phyloP scores from a whole-genome alignment of 768 basidiomycete genomes.

The Naganishia vishniacii region DNA sequence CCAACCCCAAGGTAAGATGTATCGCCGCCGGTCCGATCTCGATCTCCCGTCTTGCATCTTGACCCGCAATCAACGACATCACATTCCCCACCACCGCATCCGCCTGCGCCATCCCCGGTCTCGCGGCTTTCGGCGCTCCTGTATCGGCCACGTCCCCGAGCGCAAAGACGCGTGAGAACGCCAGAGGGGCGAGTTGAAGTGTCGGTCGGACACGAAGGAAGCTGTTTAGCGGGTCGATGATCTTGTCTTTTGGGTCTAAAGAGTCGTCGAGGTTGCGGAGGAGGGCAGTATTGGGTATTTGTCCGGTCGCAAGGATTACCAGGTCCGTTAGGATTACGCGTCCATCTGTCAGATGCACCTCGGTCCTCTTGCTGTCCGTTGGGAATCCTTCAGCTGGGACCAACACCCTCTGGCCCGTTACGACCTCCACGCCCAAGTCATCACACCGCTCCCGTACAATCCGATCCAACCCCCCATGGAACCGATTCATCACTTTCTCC shows the following conservation, averaged over 20 bases:
- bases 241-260: background rate
- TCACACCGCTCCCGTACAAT: slow-evolving; percentile 32
- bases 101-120: slow-evolving; percentile 21
- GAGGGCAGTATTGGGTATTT: slow-evolving; percentile 26
- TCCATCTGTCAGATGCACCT: slow-evolving; percentile 31
- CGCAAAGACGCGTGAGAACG: slow-evolving; percentile 16
- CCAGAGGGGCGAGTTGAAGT: slow-evolving; percentile 8
- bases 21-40: slow-evolving; percentile 20
- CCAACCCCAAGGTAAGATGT: slow-evolving; percentile 23
- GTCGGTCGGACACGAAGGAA: slow-evolving; percentile 24
- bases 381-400: slow-evolving; percentile 27
- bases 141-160: slow-evolving; percentile 27
- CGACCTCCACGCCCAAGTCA: slow-evolving; percentile 35
- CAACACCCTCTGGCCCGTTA: slow-evolving; percentile 33
- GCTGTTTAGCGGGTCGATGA: slow-evolving; percentile 24
- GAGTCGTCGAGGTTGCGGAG: slow-evolving; percentile 28
- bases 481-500: slow-evolving; percentile 25
- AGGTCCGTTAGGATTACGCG: slow-evolving; percentile 23
- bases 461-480: slow-evolving; percentile 33
- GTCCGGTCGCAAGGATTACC: slow-evolving; percentile 27
- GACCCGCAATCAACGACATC: background rate
- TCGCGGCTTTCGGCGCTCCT: slow-evolving; percentile 25
- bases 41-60: background rate
- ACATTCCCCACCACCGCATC: slow-evolving; percentile 24
- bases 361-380: slow-evolving; percentile 31